These are phyloP conservation scores for Annulohypoxylon truncatum DNA, from an alignment of 2,329 filamentous ascomycete genomes.

Conservation along the genomic window DNA sequence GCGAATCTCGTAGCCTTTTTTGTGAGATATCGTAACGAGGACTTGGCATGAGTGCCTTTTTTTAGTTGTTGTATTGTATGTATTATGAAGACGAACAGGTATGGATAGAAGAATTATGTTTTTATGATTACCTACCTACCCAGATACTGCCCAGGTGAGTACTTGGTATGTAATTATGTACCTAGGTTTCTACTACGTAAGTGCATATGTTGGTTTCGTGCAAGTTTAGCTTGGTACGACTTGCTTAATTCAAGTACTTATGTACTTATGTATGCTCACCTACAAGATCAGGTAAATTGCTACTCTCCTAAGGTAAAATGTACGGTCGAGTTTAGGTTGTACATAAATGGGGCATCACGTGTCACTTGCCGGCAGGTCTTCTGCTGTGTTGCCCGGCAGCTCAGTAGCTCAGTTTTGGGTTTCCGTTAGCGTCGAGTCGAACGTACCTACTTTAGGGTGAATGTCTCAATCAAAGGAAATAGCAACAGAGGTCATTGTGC, in stretches of 20 bases:
- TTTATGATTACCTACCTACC: not conserved
- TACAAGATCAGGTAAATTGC: not conserved
- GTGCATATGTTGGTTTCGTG: too few relatives aligned
- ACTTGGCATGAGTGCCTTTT: slow-evolving; percentile 28
- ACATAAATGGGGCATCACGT: slow-evolving; percentile 34
- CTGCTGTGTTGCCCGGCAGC: slow-evolving; percentile 33
- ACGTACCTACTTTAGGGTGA: not conserved
- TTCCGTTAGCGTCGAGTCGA: slow-evolving; percentile 24
- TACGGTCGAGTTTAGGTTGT: not conserved
- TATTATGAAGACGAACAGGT: not conserved
- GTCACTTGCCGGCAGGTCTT: slow-evolving; percentile 28
- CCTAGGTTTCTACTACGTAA: not conserved
- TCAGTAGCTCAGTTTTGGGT: slow-evolving; percentile 6
- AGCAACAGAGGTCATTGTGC: slow-evolving; percentile 16
- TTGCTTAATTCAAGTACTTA: not conserved
- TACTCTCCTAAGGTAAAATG: not conserved
- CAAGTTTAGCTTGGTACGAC: too few relatives aligned
- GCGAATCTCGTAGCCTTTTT: slow-evolving; percentile 32
- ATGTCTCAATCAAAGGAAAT: slow-evolving; percentile 29
- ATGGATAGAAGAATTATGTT: not conserved
- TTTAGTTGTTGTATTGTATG: not conserved
- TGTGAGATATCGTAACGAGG: slow-evolving; percentile 41
- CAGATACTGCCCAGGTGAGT: not conserved
- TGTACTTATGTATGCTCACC: not conserved
- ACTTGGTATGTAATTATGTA: not conserved